These are phyloP conservation scores for Hypoxylon subgilvum DNA, from an alignment of 495 filamentous ascomycete genomes.

Conservation along the genomic window DNA sequence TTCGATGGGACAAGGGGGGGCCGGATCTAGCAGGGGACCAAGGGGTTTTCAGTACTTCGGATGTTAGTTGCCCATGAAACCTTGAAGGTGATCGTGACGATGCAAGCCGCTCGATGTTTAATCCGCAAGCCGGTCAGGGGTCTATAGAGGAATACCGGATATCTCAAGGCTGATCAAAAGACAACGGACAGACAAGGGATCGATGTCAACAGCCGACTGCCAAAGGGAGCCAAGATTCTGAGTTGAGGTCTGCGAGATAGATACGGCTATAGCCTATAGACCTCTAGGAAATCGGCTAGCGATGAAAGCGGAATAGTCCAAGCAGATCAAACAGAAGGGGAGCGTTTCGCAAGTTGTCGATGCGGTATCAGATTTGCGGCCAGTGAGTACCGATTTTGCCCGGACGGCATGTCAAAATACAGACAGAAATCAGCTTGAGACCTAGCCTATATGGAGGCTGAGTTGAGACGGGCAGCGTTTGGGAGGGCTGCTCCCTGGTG, in stretches of 20 bases:
- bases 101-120: slow-evolving; percentile 27
- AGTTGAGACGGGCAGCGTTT: slow-evolving; percentile 56
- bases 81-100: slow-evolving; percentile 41
- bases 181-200: slow-evolving; percentile 6
- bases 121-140: slow-evolving; percentile 17
- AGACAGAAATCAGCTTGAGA: slow-evolving; percentile 6
- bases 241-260: slow-evolving; percentile 9
- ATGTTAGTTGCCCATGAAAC: slow-evolving; percentile 48
- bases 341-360: slow-evolving; percentile 47
- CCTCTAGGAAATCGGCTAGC: background rate
- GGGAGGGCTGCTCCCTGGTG: slow-evolving; percentile 47
- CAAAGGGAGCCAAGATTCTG: slow-evolving; percentile 12
- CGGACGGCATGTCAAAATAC: slow-evolving; percentile 35
- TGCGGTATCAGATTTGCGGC: slow-evolving; percentile 48
- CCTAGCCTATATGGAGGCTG: slow-evolving; percentile 31
- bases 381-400: slow-evolving; percentile 38
- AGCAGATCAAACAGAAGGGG: slow-evolving; percentile 42
- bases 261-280: slow-evolving; percentile 10
- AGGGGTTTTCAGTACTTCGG: slow-evolving; percentile 38
- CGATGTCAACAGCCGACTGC: slow-evolving; percentile 10
- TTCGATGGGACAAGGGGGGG: slow-evolving; percentile 21
- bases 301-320: slow-evolving; percentile 18
- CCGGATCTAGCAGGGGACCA: slow-evolving; percentile 13
- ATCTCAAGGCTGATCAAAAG: slow-evolving; percentile 1
- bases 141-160: slow-evolving; percentile 19